These are phyloP conservation scores for Mycosphaerelloides madeirae DNA, from an alignment of 2,329 filamentous ascomycete species.

Conservation along the genomic window DNA sequence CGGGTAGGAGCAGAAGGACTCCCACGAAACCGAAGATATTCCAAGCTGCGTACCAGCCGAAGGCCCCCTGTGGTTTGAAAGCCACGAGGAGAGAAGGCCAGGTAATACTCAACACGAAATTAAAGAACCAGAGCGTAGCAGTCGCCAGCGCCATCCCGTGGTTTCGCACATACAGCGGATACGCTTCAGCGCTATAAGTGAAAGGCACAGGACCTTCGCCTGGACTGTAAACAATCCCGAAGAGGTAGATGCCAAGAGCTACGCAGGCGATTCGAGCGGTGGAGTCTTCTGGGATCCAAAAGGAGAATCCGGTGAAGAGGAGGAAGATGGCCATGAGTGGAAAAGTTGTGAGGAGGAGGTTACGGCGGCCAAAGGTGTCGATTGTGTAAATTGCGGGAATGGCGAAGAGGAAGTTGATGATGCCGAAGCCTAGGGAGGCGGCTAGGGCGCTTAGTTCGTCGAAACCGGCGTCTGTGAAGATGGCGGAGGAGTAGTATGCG, in stretches of 20 bases:
- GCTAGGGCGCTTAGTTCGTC: slow-evolving; percentile 46
- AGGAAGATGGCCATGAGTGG: slow-evolving; percentile 24
- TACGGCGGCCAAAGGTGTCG: slow-evolving; percentile 49
- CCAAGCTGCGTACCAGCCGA: slow-evolving; percentile 53
- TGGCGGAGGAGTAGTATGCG: slow-evolving; percentile 34
- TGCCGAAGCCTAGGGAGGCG: slow-evolving; percentile 55
- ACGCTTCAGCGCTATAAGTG: slow-evolving; percentile 32
- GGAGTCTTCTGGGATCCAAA: background rate
- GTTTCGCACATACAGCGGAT: slow-evolving; percentile 29
- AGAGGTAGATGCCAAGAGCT: slow-evolving; percentile 13
- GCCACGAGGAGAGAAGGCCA: slow-evolving; percentile 48
- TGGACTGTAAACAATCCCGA: slow-evolving; percentile 23
- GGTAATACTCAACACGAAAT: slow-evolving; percentile 24
- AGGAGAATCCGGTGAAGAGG: slow-evolving; percentile 1
- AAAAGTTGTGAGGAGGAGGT: slow-evolving; percentile 46
- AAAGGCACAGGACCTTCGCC: slow-evolving; percentile 30
- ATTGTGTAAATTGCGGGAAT: slow-evolving; percentile 27
- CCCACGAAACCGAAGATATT: slow-evolving; percentile 16
- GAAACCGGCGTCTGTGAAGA: slow-evolving; percentile 33
- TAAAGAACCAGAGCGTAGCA: slow-evolving; percentile 46
- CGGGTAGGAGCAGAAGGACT: slow-evolving; percentile 23
- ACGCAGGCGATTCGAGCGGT: slow-evolving; percentile 1
- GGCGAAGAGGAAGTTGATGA: slow-evolving; percentile 56
- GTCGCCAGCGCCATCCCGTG: slow-evolving; percentile 29
- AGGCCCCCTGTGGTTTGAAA: slow-evolving; percentile 47